Conservation (phyloP, 2,329 filamentous ascomycete species). For the Phialophora macrospora region DNA sequence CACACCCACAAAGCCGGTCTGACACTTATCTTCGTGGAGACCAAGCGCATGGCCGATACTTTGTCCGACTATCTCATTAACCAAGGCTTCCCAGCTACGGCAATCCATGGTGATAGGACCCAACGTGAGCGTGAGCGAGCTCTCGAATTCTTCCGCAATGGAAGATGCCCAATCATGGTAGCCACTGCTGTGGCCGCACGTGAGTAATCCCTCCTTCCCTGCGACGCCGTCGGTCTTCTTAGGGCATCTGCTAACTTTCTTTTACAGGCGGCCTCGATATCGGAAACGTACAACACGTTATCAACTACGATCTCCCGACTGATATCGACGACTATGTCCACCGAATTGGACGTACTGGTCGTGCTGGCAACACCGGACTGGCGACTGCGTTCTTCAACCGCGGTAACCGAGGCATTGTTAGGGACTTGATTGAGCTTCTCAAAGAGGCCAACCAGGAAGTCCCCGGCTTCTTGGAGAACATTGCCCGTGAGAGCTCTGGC, state of each 20-base stretch:
- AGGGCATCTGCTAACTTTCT: no score
- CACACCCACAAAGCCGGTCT: slow-evolving; percentile 89
- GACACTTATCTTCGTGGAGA: slow-evolving; percentile 98
- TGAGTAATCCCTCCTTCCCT: no score
- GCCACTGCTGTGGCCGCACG: slow-evolving; percentile 90
- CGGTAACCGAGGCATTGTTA: slow-evolving; percentile 95
- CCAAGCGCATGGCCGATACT: slow-evolving; percentile 98
- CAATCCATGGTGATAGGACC: slow-evolving; percentile 97
- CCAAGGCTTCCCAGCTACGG: slow-evolving; percentile 96
- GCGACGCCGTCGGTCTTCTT: no score
- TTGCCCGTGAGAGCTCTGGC: slow-evolving; percentile 87
- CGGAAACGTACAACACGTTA: slow-evolving; percentile 92
- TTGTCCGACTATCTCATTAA: slow-evolving; percentile 98
- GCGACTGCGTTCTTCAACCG: slow-evolving; percentile 99
- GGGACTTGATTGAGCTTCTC: slow-evolving; percentile 93
- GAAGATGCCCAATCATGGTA: slow-evolving; percentile 92
- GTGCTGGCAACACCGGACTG: slow-evolving; percentile 98
- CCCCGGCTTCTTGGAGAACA: slow-evolving; percentile 91
- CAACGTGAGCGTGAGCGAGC: slow-evolving; percentile 99
- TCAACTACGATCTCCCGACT: slow-evolving; percentile 99
- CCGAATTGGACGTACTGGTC: slow-evolving; percentile 98
- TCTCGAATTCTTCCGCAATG: slow-evolving; percentile 95
- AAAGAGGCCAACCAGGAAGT: slow-evolving; percentile 99
- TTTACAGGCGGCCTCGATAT: slow-evolving; percentile 74
- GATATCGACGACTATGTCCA: slow-evolving; percentile 99